Percentiles rank a stretch among this genome's conserved stretches.
Conservation (phyloP, 768 basidiomycete species). For the Cystofilobasidium ferigula region DNA sequence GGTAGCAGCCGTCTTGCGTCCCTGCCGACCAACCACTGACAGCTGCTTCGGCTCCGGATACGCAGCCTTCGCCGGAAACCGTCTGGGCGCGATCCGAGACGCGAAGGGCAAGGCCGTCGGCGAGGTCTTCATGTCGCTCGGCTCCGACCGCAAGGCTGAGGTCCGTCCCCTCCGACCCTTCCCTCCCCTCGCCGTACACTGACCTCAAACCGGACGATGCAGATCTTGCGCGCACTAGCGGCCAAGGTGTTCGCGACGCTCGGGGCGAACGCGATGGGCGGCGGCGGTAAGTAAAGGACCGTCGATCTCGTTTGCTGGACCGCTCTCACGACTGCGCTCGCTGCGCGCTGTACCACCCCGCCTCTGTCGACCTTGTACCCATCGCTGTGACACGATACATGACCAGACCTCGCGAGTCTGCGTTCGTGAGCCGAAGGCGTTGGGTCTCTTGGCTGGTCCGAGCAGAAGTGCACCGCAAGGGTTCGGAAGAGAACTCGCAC, state of each 20-base stretch:
- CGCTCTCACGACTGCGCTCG: too few species aligned
- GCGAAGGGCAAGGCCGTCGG: conserved; percentile 89
- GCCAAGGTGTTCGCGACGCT: conserved; percentile 49
- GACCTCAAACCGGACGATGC: conserved; percentile 13
- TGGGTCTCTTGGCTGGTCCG: too few species aligned
- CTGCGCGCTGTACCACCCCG: too few species aligned
- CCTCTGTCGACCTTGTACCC: too few species aligned
- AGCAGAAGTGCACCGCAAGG: too few species aligned
- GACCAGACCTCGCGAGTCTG: too few species aligned
- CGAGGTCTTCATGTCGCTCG: conserved; percentile 68
- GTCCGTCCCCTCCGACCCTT: conserved; percentile 41
- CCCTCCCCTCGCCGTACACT: not conserved
- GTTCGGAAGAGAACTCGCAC: too few species aligned
- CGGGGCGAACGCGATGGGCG: not conserved
- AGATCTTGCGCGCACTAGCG: conserved; percentile 73
- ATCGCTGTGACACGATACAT: too few species aligned
- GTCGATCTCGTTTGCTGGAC: too few species aligned
- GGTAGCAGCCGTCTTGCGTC: not conserved
- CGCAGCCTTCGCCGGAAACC: conserved; percentile 64
- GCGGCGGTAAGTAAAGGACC: not conserved
- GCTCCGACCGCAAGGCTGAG: conserved; percentile 73
- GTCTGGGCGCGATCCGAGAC: conserved; percentile 81
- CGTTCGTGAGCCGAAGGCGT: too few species aligned
- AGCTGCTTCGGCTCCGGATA: too few species aligned
- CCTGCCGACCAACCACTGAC: not conserved